Conservation (phyloP, 306 rosid genomes). For the Vigna nakashimae region DNA sequence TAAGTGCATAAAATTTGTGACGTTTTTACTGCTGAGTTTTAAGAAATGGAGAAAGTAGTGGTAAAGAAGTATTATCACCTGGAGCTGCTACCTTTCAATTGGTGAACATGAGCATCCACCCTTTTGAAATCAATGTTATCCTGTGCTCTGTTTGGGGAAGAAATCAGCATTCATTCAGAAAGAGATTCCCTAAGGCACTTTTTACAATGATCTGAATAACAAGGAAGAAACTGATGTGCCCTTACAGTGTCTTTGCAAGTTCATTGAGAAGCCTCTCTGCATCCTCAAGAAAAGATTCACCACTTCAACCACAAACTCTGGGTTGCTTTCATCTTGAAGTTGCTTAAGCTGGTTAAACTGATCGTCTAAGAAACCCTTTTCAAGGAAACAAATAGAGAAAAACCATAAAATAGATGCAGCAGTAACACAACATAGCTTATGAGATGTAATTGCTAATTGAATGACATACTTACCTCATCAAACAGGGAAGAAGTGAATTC, state of each 20-base stretch:
- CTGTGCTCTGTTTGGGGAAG: slow-evolving; percentile 54
- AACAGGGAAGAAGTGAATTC: slow-evolving; percentile 69
- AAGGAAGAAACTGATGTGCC: not conserved
- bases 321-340: slow-evolving; percentile 88
- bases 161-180: not conserved
- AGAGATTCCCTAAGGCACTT: not conserved
- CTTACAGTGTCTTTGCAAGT: slow-evolving; percentile 66
- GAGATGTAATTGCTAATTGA: no score
- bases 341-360: slow-evolving; percentile 72
- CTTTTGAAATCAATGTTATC: slow-evolving; percentile 63
- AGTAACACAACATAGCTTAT: not conserved
- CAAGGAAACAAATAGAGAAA: slow-evolving; percentile 26
- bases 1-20: no score
- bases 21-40: no score
- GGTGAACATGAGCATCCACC: slow-evolving; percentile 81
- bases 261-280: slow-evolving; percentile 74
- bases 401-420: no score
- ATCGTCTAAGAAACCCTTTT: slow-evolving; percentile 76
- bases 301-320: slow-evolving; percentile 83
- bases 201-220: not conserved
- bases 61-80: slow-evolving; percentile 52
- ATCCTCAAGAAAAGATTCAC: slow-evolving; percentile 77
- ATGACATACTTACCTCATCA: slow-evolving; percentile 56
- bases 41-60: no score
- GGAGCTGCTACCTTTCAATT: slow-evolving; percentile 94